Base-by-base conservation (phyloP, 768 basidiomycete genomes). In the Kwoniella newhampshirensis region DNA sequence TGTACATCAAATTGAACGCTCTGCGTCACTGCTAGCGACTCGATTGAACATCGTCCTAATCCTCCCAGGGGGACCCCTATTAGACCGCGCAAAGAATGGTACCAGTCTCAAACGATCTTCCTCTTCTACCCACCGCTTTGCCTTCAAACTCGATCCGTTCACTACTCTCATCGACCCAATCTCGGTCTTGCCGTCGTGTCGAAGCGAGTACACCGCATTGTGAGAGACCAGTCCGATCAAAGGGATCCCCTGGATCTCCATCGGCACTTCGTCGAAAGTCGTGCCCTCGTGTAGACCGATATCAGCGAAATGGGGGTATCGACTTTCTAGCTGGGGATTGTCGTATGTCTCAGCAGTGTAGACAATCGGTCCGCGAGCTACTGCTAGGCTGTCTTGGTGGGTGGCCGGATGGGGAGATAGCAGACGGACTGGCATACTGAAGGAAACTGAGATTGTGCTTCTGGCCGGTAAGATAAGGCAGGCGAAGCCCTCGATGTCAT, bases 281-380 rank as follows among this genome's bases (percentile, higher is more conserved):
- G 55, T 49, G 12, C 23, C 20, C 37, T 61, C 56, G 21, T 40
- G 21, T 30, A 67, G 15, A 9, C 59, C 66, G 4, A 67, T 15
- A 18, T 48, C 40, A 18, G 51, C 59, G 40, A 67, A 67, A 51
- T 67, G 66, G 7, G 51, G 47, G 35, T 62, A 51, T 9, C 15
- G 20, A 2, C 27, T 21, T 27, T 67, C 66, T n/a, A 67, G 26
- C 18, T 21, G n/a, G 13, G 51, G 27, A 45, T 67, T 67, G 46
- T 67, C 66, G 49, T 54, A 20, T 3, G 60, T 51, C 42, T 67
- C 66, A 25, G 66, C 66, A 15, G 53, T 49, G 46, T 59, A 67
- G 36, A 62, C 46, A 42, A 67, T 64, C 3, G 66, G 66, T 12
- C 66, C 66, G 17, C 66, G 66, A 37, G 62, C 28, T 15, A 67